Conservation (phyloP, 768 basidiomycete species). For the Rhodocollybia butyracea region DNA sequence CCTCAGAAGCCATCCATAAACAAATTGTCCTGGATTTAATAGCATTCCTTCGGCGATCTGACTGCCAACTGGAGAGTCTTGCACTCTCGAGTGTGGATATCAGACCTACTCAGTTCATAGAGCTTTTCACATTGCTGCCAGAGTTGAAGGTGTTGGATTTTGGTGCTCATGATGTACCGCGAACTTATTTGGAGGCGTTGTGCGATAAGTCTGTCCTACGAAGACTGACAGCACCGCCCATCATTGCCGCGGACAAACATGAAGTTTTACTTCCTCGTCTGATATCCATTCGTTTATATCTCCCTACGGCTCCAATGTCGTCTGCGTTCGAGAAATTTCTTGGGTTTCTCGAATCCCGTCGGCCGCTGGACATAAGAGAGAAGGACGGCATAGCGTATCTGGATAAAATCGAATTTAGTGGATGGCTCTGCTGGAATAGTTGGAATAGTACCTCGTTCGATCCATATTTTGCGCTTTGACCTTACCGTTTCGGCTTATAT, state of each 20-base stretch:
- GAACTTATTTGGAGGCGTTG: background rate
- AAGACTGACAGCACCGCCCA: background rate
- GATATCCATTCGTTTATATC: background rate
- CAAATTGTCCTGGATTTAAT: background rate
- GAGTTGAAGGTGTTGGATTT: background rate
- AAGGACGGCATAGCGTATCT: too few species aligned
- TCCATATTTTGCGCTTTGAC: too few species aligned
- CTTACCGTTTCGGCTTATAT: too few species aligned
- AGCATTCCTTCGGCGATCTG: background rate
- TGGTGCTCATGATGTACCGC: background rate
- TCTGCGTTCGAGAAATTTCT: background rate
- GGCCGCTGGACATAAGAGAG: too few species aligned
- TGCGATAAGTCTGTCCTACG: background rate
- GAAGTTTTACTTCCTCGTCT: background rate
- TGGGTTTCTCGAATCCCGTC: background rate
- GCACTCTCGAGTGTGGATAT: background rate
- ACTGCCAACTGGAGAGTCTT: background rate
- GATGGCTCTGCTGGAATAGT: too few species aligned
- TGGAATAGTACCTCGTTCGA: too few species aligned
- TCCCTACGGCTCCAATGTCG: background rate
- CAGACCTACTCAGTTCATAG: background rate
- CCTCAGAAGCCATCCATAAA: background rate
- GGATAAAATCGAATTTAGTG: too few species aligned
- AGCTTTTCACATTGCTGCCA: background rate
- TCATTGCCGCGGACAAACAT: background rate